These are phyloP conservation scores for Dorcoceras hygrometricum DNA, from an alignment of 257 asterid genomes.

Conservation along the genomic window DNA sequence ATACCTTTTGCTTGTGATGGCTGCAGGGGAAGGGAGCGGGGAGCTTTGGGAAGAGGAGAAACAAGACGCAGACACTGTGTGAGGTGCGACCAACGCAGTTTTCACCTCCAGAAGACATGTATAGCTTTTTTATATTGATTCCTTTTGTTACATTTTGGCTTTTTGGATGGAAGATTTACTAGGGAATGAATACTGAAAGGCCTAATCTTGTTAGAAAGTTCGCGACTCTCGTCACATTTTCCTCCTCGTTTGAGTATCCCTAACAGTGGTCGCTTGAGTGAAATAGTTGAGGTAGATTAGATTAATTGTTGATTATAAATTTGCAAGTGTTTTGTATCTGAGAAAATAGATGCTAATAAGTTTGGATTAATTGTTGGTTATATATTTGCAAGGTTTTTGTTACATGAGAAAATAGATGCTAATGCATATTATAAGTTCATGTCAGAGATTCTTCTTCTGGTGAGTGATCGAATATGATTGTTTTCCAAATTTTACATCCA, in stretches of 20 bases:
- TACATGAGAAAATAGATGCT: too few species aligned
- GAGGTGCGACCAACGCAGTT: constrained; percentile 36
- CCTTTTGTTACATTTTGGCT: background rate
- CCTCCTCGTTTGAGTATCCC: background rate
- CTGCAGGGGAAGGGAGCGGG: constrained; percentile 42
- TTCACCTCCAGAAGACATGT: constrained; percentile 37
- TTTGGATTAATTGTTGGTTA: too few species aligned
- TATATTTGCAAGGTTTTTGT: too few species aligned
- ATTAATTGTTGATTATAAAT: too few species aligned
- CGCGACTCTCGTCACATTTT: background rate
- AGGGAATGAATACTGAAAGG: background rate
- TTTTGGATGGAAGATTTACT: background rate
- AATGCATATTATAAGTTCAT: too few species aligned
- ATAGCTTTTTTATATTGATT: background rate
- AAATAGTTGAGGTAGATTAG: background rate
- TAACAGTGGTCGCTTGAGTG: too few species aligned
- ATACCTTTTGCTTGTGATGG: background rate
- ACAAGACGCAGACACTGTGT: constrained; percentile 37
- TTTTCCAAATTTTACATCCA: background rate
- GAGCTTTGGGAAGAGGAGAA: constrained; percentile 40
- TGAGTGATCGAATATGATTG: background rate
- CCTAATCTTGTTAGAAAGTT: too few species aligned
- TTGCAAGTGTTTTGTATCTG: background rate
- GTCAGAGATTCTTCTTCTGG: background rate
- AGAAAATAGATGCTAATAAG: background rate